Percentiles rank a stretch among this genome's conserved stretches.
Conservation (phyloP, 257 asterid genomes). For the Solanum peruvianum region DNA sequence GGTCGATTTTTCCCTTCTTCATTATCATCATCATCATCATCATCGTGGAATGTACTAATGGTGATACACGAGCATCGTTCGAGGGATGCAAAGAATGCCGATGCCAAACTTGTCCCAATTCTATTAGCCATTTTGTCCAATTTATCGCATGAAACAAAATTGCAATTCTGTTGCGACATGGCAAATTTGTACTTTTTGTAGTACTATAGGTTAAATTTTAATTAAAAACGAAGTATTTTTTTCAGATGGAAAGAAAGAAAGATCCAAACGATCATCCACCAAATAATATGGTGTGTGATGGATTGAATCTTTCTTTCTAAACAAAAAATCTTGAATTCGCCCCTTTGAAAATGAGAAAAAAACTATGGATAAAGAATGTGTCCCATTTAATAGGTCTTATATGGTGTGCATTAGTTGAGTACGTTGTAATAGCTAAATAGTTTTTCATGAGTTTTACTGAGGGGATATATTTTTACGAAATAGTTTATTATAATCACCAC, state of each 20-base stretch:
- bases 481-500: neutral
- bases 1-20: constrained; percentile 26
- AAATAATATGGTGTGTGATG: neutral
- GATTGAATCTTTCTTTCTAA: neutral
- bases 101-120: constrained; percentile 23
- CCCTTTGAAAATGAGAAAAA: neutral
- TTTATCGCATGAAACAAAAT: constrained; percentile 2
- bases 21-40: constrained; percentile 25
- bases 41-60: constrained; percentile 16
- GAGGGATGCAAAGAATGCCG: constrained; percentile 36
- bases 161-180: neutral
- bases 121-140: constrained; percentile 22
- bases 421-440: neutral
- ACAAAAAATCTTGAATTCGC: neutral
- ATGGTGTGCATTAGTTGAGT: neutral
- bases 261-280: neutral
- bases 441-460: no score
- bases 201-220: neutral
- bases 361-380: neutral
- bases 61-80: constrained; percentile 35
- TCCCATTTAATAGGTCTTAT: neutral
- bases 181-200: neutral
- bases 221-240: neutral
- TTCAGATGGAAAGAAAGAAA: neutral
- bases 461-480: neutral